phyloP scores from a whole-genome alignment of 305 asterid genomes.

The Solanum hybrid region DNA sequence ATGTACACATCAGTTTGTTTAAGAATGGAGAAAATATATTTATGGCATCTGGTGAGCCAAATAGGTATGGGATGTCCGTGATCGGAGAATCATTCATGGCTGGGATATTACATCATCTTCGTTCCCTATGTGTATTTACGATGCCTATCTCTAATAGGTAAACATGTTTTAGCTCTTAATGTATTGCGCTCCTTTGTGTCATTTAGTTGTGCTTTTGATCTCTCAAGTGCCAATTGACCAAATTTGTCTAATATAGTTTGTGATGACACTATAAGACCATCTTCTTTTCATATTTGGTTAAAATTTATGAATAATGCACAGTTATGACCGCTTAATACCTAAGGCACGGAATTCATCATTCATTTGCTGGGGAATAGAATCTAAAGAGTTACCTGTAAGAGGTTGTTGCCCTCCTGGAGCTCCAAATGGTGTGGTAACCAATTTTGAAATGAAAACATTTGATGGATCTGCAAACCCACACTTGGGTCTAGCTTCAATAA shows the following conservation, averaged over 20 bases:
- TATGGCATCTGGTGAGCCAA: slow-evolving; percentile 21
- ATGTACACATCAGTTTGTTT: slow-evolving; percentile 75
- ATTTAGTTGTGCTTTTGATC: too few species aligned
- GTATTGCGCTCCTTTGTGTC: neutral
- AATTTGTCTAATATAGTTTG: too few species aligned
- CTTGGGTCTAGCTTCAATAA: neutral
- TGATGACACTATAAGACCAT: too few species aligned
- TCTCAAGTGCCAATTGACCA: too few species aligned
- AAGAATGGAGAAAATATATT: slow-evolving; percentile 66
- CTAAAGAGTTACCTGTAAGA: neutral
- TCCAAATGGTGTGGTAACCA: neutral
- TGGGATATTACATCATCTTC: neutral
- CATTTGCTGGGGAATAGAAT: neutral
- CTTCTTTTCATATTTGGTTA: too few species aligned
- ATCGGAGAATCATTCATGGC: neutral
- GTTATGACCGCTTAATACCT: neutral
- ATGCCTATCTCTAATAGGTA: neutral
- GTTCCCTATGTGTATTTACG: neutral
- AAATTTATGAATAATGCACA: neutral
- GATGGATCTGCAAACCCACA: neutral
- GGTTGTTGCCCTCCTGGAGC: neutral
- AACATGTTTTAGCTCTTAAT: neutral
- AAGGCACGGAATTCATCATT: neutral
- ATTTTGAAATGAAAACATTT: neutral
- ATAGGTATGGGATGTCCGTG: neutral